A percentile compares a stretch with the other conserved stretches of the same genome.
Evolutionary conservation across 1,284 basidiomycete species (phyloP).

Genomic region (Apiotrichum gamsii): DNA sequence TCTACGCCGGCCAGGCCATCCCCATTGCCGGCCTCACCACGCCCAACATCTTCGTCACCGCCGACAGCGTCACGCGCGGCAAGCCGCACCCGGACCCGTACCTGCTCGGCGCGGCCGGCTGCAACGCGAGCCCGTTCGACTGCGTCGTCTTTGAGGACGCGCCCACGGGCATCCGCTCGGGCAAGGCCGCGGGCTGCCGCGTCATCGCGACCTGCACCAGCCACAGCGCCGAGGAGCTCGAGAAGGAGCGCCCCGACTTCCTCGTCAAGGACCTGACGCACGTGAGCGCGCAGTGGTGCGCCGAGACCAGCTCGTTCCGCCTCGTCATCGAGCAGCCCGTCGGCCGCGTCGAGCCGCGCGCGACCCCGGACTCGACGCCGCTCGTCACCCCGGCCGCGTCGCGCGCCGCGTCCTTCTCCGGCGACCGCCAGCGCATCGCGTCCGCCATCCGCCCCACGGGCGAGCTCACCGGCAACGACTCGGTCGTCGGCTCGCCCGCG

Average conservation of each 20-base stretch:
- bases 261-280: constrained; percentile 47
- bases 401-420: constrained; percentile 40
- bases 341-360: constrained; percentile 36
- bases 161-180: constrained; percentile 49
- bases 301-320: constrained; percentile 37
- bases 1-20: constrained; percentile 47
- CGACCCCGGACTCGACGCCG: constrained; percentile 46
- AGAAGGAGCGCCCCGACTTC: constrained; percentile 48
- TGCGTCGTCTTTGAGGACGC: constrained; percentile 50
- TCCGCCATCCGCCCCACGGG: constrained; percentile 12
- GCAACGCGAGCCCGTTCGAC: constrained; percentile 43
- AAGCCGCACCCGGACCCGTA: constrained; percentile 52
- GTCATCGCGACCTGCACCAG: constrained; percentile 49
- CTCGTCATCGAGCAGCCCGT: constrained; percentile 46
- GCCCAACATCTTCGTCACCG: constrained; percentile 49
- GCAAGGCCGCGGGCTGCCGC: constrained; percentile 48
- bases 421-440: constrained; percentile 21
- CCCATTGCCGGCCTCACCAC: constrained; percentile 46
- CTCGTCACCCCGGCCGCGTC: constrained; percentile 46
- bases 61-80: constrained; percentile 48
- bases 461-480: constrained; percentile 46
- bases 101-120: constrained; percentile 47
- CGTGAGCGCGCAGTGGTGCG: constrained; percentile 43
- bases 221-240: constrained; percentile 46
- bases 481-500: constrained; percentile 41